phyloP scores from a whole-genome alignment of 768 basidiomycete genomes.

The Sporobolomyces phaffii region DNA sequence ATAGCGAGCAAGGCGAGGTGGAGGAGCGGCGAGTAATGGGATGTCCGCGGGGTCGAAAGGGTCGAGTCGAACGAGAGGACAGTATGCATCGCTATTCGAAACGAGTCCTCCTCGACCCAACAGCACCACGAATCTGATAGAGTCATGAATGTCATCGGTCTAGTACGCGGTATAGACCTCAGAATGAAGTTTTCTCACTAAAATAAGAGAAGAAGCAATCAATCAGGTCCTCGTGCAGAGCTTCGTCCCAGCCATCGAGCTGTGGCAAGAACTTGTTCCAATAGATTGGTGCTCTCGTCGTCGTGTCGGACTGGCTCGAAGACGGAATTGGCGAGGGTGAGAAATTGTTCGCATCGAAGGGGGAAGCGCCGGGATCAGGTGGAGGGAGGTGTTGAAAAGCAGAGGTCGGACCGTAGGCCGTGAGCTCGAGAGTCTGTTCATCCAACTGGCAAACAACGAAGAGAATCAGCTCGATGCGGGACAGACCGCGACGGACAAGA shows the following conservation, averaged over 20 bases:
- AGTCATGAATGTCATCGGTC: too few relatives aligned
- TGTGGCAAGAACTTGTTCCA: slow-evolving; percentile 27
- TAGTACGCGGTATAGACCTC: too few relatives aligned
- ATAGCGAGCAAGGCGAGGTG: slow-evolving; percentile 34
- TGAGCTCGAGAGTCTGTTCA: slow-evolving; percentile 40
- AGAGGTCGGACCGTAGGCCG: slow-evolving; percentile 45
- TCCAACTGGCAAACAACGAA: too few relatives aligned
- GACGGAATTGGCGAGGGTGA: background rate
- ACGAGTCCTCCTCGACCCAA: slow-evolving; percentile 5
- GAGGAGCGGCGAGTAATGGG: slow-evolving; percentile 32
- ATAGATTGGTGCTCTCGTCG: background rate
- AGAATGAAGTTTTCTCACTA: too few relatives aligned
- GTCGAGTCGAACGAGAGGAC: background rate
- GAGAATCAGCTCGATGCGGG: too few relatives aligned
- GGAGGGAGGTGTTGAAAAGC: slow-evolving; percentile 42
- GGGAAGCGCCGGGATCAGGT: background rate
- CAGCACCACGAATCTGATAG: slow-evolving; percentile 17
- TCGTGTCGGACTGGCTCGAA: background rate
- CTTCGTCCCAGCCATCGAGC: slow-evolving; percentile 8
- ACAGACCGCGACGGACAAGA: too few relatives aligned
- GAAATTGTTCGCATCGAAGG: background rate
- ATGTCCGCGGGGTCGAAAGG: background rate
- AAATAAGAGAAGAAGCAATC: slow-evolving; percentile 32
- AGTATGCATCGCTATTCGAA: background rate
- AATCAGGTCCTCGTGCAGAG: slow-evolving; percentile 24